Evolutionary conservation across 208 protist genomes (phyloP).

Genomic region (Leishmania braziliensis): DNA sequence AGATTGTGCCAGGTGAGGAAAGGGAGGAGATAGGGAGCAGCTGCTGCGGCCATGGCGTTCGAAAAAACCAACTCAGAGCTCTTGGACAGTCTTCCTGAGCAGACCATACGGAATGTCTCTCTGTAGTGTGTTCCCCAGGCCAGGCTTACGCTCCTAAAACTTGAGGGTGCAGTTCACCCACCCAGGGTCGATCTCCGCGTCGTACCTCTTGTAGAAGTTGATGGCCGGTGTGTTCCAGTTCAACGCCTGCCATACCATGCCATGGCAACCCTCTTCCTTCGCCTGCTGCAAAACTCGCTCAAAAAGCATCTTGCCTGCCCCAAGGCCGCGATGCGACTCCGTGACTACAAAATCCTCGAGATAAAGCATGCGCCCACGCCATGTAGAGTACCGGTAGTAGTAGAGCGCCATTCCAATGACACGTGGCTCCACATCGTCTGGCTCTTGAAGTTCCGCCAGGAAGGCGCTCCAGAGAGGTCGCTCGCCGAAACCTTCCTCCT

Average conservation of each 20-base stretch:
- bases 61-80: background rate
- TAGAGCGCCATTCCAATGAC: constrained; percentile 58
- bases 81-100: background rate
- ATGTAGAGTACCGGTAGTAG: constrained; percentile 62
- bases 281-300: constrained; percentile 43
- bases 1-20: background rate
- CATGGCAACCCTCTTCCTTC: constrained; percentile 45
- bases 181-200: constrained; percentile 39
- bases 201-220: constrained; percentile 53
- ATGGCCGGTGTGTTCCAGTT: constrained; percentile 56
- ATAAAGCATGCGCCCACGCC: constrained; percentile 56
- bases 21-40: background rate
- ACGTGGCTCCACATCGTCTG: constrained; percentile 5
- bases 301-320: constrained; percentile 44
- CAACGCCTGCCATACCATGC: constrained; percentile 63
- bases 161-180: constrained; percentile 61
- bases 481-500: constrained; percentile 39
- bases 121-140: background rate
- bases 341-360: constrained; percentile 60
- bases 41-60: background rate
- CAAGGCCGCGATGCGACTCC: constrained; percentile 34
- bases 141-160: constrained; percentile 22
- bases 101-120: background rate
- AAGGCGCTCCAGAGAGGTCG: constrained; percentile 43
- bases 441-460: constrained; percentile 41